These are phyloP conservation scores for Populus hybrid DNA, from an alignment of 441 rosid species.

Conservation along the genomic window DNA sequence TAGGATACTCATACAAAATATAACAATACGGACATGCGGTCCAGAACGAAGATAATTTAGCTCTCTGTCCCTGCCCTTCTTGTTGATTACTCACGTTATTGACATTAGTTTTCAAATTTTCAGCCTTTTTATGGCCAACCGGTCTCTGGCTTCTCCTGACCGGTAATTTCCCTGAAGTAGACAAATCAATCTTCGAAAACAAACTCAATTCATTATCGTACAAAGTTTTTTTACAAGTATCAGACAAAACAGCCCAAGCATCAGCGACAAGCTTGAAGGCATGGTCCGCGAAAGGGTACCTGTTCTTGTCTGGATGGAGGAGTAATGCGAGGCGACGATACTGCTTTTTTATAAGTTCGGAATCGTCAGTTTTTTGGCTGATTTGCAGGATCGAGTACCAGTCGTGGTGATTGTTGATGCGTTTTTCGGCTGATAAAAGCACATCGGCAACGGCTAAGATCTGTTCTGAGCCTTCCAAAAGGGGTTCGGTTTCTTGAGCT, in stretches of 20 bases:
- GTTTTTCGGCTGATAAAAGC: slow-evolving; percentile 55
- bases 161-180: slow-evolving; percentile 39
- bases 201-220: slow-evolving; percentile 60
- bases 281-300: slow-evolving; percentile 69
- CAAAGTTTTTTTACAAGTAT: slow-evolving; percentile 45
- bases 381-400: slow-evolving; percentile 90
- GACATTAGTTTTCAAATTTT: not conserved
- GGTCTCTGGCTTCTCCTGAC: slow-evolving; percentile 39
- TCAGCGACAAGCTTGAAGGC: slow-evolving; percentile 84
- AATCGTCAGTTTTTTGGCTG: slow-evolving; percentile 51
- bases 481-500: slow-evolving; percentile 81
- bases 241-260: slow-evolving; percentile 81
- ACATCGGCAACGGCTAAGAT: slow-evolving; percentile 84
- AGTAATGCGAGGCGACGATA: slow-evolving; percentile 84
- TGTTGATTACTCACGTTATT: not conserved
- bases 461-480: slow-evolving; percentile 90
- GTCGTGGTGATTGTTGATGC: slow-evolving; percentile 59
- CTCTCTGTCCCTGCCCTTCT: slow-evolving; percentile 13
- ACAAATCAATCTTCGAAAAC: slow-evolving; percentile 60
- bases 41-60: slow-evolving; percentile 70
- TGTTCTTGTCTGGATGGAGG: slow-evolving; percentile 91
- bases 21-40: slow-evolving; percentile 92
- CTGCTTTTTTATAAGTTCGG: slow-evolving; percentile 66
- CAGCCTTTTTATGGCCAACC: slow-evolving; percentile 11
- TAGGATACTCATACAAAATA: slow-evolving; percentile 74